These are phyloP conservation scores for Nemania bipapillata DNA, from an alignment of 2,329 filamentous ascomycete genomes.

Conservation along the genomic window DNA sequence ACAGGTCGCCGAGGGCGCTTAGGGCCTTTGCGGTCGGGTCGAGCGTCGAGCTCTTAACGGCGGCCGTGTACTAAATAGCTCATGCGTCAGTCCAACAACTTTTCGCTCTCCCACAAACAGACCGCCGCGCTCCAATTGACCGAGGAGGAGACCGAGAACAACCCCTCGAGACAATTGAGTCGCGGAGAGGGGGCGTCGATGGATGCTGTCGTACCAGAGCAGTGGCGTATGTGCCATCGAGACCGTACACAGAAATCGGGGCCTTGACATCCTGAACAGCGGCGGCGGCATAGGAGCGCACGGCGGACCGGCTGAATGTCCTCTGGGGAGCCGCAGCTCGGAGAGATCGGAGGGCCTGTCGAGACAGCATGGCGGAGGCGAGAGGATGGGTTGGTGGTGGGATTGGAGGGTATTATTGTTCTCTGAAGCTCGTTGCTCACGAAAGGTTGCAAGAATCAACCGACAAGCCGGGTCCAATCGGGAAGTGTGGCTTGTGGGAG, in stretches of 20 bases:
- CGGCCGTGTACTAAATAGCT: constrained; percentile 87
- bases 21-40: constrained; percentile 87
- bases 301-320: constrained; percentile 68
- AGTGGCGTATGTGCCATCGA: constrained; percentile 98
- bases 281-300: constrained; percentile 80
- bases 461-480: constrained; percentile 44
- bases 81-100: constrained; percentile 50
- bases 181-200: constrained; percentile 37
- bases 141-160: neutral
- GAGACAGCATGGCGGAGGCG: constrained; percentile 65
- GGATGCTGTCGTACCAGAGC: constrained; percentile 82
- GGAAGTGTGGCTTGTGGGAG: constrained; percentile 37
- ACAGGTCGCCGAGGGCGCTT: constrained; percentile 73
- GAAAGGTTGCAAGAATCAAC: constrained; percentile 47
- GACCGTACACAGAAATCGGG: constrained; percentile 89
- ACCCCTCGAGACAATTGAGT: constrained; percentile 3
- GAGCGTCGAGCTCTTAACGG: constrained; percentile 85
- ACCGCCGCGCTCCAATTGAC: constrained; percentile 20
- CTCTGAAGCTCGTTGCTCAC: constrained; percentile 45
- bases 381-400: constrained; percentile 37
- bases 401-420: constrained; percentile 43
- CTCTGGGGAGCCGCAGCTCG: constrained; percentile 68
- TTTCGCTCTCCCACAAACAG: constrained; percentile 14
- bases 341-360: constrained; percentile 67
- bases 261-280: constrained; percentile 77